Percentiles rank a stretch among this genome's conserved stretches.
These are phyloP conservation scores for Pseudocercospora macadamiae DNA, from an alignment of 2,329 filamentous ascomycete genomes.

Conservation along the genomic window DNA sequence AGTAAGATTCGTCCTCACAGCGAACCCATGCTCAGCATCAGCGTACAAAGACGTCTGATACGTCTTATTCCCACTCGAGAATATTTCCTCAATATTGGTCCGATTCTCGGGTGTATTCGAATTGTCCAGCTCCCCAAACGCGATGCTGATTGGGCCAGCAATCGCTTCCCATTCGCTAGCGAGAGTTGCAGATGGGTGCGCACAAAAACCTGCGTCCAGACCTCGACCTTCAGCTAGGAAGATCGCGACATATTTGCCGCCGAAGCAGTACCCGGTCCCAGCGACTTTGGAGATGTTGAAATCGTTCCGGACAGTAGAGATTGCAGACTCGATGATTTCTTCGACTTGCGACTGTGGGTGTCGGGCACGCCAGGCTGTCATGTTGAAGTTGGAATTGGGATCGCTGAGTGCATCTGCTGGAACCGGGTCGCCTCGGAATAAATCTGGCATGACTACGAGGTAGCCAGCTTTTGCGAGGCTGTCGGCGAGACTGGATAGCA, in stretches of 20 bases:
- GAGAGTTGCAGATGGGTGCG: constrained; percentile 71
- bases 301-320: constrained; percentile 55
- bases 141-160: constrained; percentile 69
- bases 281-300: constrained; percentile 60
- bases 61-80: constrained; percentile 35
- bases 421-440: constrained; percentile 40
- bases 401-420: constrained; percentile 31
- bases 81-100: constrained; percentile 33
- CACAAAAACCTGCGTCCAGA: constrained; percentile 67
- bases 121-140: constrained; percentile 36
- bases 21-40: constrained; percentile 40
- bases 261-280: constrained; percentile 74
- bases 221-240: constrained; percentile 57
- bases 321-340: constrained; percentile 48
- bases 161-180: constrained; percentile 68
- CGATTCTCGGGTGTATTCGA: constrained; percentile 27
- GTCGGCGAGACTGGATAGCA: constrained; percentile 42
- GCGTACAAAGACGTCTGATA: constrained; percentile 39
- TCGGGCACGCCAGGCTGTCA: constrained; percentile 48
- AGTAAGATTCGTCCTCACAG: constrained; percentile 36
- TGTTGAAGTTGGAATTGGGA: constrained; percentile 43
- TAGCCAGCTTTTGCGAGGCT: constrained; percentile 38
- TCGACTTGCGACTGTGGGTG: constrained; percentile 50
- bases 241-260: constrained; percentile 72
- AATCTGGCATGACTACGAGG: constrained; percentile 39